Evolutionary conservation across 352 stramenopile genomes (phyloP).

Genomic region (Phytopythium vexans): DNA sequence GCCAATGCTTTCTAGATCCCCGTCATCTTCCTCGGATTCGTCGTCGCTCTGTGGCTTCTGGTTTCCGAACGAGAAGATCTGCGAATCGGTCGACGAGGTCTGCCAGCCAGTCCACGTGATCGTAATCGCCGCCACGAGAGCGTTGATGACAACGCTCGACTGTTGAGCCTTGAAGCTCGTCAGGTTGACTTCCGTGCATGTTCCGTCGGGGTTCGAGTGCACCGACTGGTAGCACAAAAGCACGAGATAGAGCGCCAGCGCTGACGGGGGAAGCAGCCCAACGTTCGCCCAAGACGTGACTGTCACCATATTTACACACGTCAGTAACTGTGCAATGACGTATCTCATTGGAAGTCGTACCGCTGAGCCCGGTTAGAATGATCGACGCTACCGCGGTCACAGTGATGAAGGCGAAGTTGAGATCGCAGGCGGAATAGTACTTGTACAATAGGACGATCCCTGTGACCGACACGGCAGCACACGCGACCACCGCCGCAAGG

Average conservation of each 20-base stretch:
- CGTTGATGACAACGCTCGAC: conserved; percentile 45
- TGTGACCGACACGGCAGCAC: conserved; percentile 23
- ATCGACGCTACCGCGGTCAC: conserved; percentile 46
- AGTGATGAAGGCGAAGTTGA: conserved; percentile 60
- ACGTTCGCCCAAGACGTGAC: conserved; percentile 57
- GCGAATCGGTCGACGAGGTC: conserved; percentile 59
- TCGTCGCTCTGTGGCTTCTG: conserved; percentile 12
- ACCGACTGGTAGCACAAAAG: conserved; percentile 75
- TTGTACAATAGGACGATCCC: conserved; percentile 56
- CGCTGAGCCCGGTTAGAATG: conserved; percentile 47
- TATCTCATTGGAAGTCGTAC: conserved; percentile 13
- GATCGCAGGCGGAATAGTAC: conserved; percentile 39
- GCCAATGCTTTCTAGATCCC: conserved; percentile 28
- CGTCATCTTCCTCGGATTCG: conserved; percentile 15
- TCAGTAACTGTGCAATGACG: conserved; percentile 4
- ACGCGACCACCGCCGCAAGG: conserved; percentile 38
- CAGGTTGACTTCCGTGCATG: conserved; percentile 29
- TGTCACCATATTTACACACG: conserved; percentile 10
- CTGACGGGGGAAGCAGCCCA: conserved; percentile 52
- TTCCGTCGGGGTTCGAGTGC: conserved; percentile 56
- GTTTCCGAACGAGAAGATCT: conserved; percentile 26
- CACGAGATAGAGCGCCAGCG: conserved; percentile 56
- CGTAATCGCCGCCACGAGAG: conserved; percentile 47
- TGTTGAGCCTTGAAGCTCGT: conserved; percentile 26
- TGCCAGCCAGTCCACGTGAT: conserved; percentile 74